A percentile compares a stretch with the other conserved stretches of the same genome.
phyloP scores from a whole-genome alignment of 305 asterid species.

The Ruellia speciosa region DNA sequence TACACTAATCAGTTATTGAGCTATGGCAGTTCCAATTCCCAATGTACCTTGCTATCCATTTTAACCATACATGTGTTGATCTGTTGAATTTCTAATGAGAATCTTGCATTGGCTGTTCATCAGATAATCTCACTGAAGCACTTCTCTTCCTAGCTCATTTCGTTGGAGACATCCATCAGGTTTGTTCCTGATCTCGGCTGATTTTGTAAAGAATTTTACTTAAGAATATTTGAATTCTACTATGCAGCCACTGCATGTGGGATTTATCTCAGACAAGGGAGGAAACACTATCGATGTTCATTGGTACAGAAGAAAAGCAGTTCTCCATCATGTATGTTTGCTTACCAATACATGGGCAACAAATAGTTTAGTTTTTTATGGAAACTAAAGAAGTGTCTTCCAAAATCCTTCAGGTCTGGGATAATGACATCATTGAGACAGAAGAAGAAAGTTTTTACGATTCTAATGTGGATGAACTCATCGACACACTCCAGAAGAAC shows the following conservation, averaged over 20 bases:
- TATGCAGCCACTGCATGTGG: conserved; percentile 74
- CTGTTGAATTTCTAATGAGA: not conserved
- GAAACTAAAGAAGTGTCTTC: conserved; percentile 4
- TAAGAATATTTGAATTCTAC: not conserved
- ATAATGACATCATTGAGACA: conserved; percentile 55
- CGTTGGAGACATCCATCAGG: conserved; percentile 88
- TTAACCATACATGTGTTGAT: not conserved
- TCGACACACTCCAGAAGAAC: conserved; percentile 48
- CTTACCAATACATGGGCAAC: not conserved
- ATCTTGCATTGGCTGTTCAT: conserved; percentile 12
- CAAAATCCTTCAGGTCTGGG: conserved; percentile 38
- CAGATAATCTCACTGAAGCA: conserved; percentile 81
- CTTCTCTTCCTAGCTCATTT: conserved; percentile 81
- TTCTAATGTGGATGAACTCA: conserved; percentile 42
- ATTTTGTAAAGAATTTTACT: not conserved
- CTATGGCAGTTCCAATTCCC: conserved; percentile 37
- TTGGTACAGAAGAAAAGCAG: conserved; percentile 66
- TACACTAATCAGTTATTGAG: conserved; percentile 69
- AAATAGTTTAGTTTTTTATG: not conserved
- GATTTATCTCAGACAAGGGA: conserved; percentile 61
- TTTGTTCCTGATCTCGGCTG: conserved; percentile 7
- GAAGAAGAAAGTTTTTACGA: conserved; percentile 46
- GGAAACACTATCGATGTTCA: conserved; percentile 67
- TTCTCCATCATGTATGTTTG: conserved; percentile 67
- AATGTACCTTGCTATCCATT: conserved; percentile 23